Base-by-base conservation (phyloP, 257 asterid genomes). In the Coffea eugenioides region DNA sequence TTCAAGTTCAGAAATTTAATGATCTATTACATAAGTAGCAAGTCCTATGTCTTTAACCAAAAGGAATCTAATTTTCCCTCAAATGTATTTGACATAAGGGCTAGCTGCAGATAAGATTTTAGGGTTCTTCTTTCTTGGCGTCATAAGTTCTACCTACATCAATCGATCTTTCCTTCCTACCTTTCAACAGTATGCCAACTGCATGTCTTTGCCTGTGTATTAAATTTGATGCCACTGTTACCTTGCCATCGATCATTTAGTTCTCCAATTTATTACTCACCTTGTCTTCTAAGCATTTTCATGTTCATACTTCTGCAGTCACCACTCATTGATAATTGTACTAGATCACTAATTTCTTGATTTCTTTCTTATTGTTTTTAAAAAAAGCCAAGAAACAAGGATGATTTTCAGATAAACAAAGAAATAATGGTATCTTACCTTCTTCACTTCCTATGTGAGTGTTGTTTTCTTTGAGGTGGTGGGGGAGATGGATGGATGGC, bases 261-360 rank as follows among this genome's bases (percentile, higher is more conserved):
- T 82, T 54, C 84, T 36, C 25, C 76, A 77, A 77, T 83, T 77
- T 85, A 62, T 66, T 73, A n/a, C 59, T 79, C 68, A 49, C 79
- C 68, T 78, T 54, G 25, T 70, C 71, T 54, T 71, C 82, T 78
- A 81, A 74, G 73, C 56, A 34, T 67, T 71, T 76, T 41, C 82
- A 72, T 72, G 62, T 71, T 85, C 78, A 84, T 86, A 85, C 86
- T 68, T 57, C 68, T 52, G 75, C 86, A 71, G 59, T 83, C 70
- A 48, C 41, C 15, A 70, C 87, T 14, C 76, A 75, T 84, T 83
- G 79, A 84, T 79, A 71, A 84, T 77, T 82, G 84, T 75, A 80
- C 84, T 66, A 41, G 81, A 70, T 78, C 76, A 69, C 51, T 74
- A 62, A 57, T 45, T 31, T 16, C 49, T 16, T n/a, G 4, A 21